These are phyloP conservation scores for Tetracladium marchalianum DNA, from an alignment of 495 filamentous ascomycete species.

Conservation along the genomic window DNA sequence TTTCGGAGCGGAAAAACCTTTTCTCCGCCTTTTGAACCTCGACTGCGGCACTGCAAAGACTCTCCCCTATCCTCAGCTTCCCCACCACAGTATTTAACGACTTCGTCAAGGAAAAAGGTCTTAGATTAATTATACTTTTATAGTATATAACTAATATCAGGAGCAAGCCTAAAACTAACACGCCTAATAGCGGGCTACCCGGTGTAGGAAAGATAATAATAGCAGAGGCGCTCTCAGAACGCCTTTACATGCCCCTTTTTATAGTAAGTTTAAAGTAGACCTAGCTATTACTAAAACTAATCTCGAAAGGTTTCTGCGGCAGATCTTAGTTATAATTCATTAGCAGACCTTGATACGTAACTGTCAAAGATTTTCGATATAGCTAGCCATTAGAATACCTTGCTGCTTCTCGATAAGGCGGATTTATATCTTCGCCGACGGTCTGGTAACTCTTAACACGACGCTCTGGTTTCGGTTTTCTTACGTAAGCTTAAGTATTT, in stretches of 20 bases:
- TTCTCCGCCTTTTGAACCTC: too few species aligned
- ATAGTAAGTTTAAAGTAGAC: constrained; percentile 4
- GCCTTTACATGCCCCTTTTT: constrained; percentile 3
- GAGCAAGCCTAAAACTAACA: constrained; percentile 3
- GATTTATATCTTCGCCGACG: constrained; percentile 27
- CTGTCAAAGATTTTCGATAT: constrained; percentile 32
- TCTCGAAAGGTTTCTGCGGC: neutral
- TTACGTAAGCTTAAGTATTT: constrained; percentile 10
- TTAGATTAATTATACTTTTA: constrained; percentile 4
- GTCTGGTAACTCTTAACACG: constrained; percentile 17
- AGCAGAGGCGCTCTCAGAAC: constrained; percentile 39
- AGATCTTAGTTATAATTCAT: constrained; percentile 1
- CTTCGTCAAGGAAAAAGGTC: constrained; percentile 4
- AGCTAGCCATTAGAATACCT: constrained; percentile 27
- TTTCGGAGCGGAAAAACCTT: too few species aligned
- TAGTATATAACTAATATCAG: constrained; percentile 4
- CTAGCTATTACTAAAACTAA: constrained; percentile 4
- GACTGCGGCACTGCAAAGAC: too few species aligned
- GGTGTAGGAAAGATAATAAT: constrained; percentile 49
- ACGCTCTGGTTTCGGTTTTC: constrained; percentile 8
- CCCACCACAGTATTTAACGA: constrained; percentile 2
- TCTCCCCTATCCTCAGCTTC: too few species aligned
- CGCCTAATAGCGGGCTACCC: constrained; percentile 33
- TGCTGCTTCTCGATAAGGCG: constrained; percentile 31
- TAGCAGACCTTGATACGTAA: constrained; percentile 23